Conservation (phyloP, 2,329 filamentous ascomycete species). For the Diplodia scrobiculata region DNA sequence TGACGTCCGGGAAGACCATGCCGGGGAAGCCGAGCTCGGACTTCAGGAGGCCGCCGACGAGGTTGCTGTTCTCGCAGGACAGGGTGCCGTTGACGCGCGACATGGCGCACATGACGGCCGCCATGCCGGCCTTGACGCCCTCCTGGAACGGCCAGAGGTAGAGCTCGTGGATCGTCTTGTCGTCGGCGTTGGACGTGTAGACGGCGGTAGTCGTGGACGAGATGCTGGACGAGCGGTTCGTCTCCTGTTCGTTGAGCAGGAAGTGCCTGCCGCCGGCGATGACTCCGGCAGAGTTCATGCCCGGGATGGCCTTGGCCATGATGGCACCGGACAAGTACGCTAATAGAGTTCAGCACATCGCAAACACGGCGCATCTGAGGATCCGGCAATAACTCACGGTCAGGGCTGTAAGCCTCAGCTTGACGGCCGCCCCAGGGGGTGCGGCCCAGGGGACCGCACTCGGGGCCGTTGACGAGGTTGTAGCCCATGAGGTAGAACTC, state of each 20-base stretch:
- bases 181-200: constrained; percentile 33
- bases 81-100: constrained; percentile 51
- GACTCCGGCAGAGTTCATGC: constrained; percentile 20
- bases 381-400: constrained; percentile 2
- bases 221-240: constrained; percentile 27
- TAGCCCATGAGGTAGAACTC: constrained; percentile 35
- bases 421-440: constrained; percentile 23
- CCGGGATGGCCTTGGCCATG: constrained; percentile 12
- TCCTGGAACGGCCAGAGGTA: constrained; percentile 41
- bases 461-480: constrained; percentile 34
- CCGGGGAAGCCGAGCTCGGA: constrained; percentile 51
- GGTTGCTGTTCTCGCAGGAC: constrained; percentile 50
- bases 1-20: constrained; percentile 37
- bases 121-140: constrained; percentile 37
- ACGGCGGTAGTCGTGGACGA: constrained; percentile 3
- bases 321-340: constrained; percentile 13
- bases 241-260: constrained; percentile 41
- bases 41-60: constrained; percentile 51
- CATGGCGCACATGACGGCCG: constrained; percentile 41
- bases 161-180: constrained; percentile 38
- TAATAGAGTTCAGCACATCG: not conserved
- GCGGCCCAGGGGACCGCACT: constrained; percentile 16
- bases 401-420: constrained; percentile 18
- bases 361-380: not conserved
- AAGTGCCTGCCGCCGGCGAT: constrained; percentile 33